These are phyloP conservation scores for Senna tora DNA, from an alignment of 306 rosid genomes.

Conservation along the genomic window DNA sequence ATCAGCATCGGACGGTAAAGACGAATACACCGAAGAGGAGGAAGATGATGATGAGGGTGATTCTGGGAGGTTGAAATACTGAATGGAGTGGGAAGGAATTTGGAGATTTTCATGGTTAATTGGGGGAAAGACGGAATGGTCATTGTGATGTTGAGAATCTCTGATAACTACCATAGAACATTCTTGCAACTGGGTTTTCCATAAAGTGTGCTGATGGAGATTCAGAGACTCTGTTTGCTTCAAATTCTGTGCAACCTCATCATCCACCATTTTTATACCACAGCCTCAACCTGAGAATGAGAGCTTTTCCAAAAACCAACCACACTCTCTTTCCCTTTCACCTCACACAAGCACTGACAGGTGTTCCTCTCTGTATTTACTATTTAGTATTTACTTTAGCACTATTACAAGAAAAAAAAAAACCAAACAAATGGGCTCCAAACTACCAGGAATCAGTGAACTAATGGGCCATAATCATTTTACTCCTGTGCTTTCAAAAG, in stretches of 20 bases:
- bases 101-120: constrained; percentile 47
- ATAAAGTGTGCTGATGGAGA: background rate
- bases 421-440: background rate
- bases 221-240: background rate
- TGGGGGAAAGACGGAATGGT: constrained; percentile 40
- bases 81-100: background rate
- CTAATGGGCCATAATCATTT: background rate
- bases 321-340: background rate
- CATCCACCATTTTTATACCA: background rate
- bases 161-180: constrained; percentile 24
- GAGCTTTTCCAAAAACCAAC: no score
- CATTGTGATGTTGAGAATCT: background rate
- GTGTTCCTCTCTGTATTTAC: no score
- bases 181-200: background rate
- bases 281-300: no score
- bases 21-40: constrained; percentile 32
- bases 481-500: background rate
- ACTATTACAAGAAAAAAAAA: no score
- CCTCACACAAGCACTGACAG: background rate
- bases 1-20: constrained; percentile 56
- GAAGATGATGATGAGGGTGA: constrained; percentile 2
- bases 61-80: background rate
- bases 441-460: no score
- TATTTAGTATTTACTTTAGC: no score
- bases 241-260: background rate